Base-by-base conservation (phyloP, 805 yeast species). In the Sugiyamaella floridensis region DNA sequence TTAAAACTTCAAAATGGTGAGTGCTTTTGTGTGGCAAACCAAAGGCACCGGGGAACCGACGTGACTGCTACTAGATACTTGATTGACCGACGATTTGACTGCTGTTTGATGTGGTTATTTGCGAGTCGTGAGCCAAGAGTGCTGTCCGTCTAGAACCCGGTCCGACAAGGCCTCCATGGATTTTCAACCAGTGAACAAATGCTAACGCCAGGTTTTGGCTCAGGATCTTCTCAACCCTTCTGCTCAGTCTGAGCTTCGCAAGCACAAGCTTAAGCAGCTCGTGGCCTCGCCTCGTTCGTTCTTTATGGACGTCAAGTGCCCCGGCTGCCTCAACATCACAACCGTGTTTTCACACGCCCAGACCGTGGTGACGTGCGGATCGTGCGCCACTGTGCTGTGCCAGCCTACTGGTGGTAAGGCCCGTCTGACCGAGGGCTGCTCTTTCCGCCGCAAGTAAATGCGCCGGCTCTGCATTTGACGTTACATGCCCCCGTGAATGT, bases 371-470 rank as follows among this genome's bases (percentile, higher is more conserved):
- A 86, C 97, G 71, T 93, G 99, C 83, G 98, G 95, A 73, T 83
- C 95, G 53, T 93, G 99, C 81, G 85, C 98, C 65, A 89, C 97
- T 65, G 97, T 93, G 63, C 86, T 93, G 73, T 90, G 98, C 80
- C 85, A 93, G 72, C 99, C 99, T 75, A 86, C 97, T 65, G 99
- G 99, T 83, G 99, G 99, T 82, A 93, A 93, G 84, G 97, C 98
- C 73, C 89, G 86, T 79, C 84, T 93, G 76, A 89, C 98, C 68
- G 99, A 95, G 81, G 99, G 99, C 77, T 87, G 95, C 74, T 93
- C 99, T 70, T 93, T 89, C 93, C 89, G 98, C 86, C 88, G 89
- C 80, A 93, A 92, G 89, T 92, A 88, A 85, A 54, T 10, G n/a
- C 12, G n/a, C 12, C n/a, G 37, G 37, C 37, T 32, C 37, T 32